Conservation (phyloP, 805 yeast genomes). For the Wickerhamiella alocasiicola region DNA sequence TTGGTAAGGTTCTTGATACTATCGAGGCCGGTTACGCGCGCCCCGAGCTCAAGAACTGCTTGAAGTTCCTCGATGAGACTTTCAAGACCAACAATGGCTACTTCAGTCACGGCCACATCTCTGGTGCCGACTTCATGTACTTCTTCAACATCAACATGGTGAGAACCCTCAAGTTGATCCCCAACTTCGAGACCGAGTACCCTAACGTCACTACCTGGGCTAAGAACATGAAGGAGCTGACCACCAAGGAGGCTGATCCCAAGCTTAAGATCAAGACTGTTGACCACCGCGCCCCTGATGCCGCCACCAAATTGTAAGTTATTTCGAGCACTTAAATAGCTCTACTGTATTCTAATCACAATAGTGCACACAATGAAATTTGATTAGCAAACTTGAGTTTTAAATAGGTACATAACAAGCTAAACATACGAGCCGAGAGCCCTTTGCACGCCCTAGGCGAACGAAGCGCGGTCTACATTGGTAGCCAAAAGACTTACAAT, state of each 20-base stretch:
- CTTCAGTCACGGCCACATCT: slow-evolving; percentile 45
- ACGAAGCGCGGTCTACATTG: slow-evolving; percentile 80
- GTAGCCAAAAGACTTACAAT: slow-evolving; percentile 79
- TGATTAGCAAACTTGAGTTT: too few species aligned
- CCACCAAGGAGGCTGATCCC: neutral
- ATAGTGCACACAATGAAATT: too few species aligned
- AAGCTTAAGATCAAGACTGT: neutral
- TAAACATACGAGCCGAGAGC: too few species aligned
- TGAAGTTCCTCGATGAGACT: slow-evolving; percentile 32
- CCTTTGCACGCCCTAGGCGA: slow-evolving; percentile 36
- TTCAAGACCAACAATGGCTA: slow-evolving; percentile 36
- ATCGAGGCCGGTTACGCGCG: slow-evolving; percentile 37
- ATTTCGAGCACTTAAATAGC: too few species aligned
- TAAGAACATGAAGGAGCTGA: slow-evolving; percentile 11
- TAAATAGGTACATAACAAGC: too few species aligned
- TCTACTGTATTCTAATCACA: too few species aligned
- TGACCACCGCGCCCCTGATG: neutral
- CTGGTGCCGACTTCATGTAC: slow-evolving; percentile 45
- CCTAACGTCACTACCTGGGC: slow-evolving; percentile 17
- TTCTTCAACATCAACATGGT: slow-evolving; percentile 1
- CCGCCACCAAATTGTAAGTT: neutral
- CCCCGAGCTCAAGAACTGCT: slow-evolving; percentile 34
- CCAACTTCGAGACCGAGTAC: slow-evolving; percentile 11
- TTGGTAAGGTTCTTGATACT: slow-evolving; percentile 33
- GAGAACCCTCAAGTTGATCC: neutral